Conservation (phyloP, 176 grass and related monocot species). For the Bromus sterilis region DNA sequence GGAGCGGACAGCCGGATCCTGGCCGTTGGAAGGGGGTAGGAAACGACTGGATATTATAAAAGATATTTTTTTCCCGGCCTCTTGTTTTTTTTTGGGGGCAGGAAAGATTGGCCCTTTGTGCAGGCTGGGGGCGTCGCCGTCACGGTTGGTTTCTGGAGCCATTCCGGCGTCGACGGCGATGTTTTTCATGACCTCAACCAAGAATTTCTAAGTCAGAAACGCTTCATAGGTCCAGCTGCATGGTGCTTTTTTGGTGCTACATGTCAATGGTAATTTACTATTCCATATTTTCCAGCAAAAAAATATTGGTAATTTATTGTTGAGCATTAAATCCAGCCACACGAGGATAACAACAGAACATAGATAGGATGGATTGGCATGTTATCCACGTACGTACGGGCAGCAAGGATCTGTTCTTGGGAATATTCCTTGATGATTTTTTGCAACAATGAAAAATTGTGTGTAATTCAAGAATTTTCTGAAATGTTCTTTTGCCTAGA, state of each 20-base stretch:
- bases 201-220: background rate
- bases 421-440: background rate
- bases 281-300: no score
- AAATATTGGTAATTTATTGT: background rate
- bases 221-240: background rate
- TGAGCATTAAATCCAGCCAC: background rate
- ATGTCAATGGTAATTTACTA: background rate
- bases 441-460: background rate
- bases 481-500: background rate
- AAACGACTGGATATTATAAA: slow-evolving; percentile 46
- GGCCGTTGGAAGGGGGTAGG: slow-evolving; percentile 53
- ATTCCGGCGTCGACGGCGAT: background rate
- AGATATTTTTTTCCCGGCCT: background rate
- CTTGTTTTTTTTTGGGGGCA: background rate
- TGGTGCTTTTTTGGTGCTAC: background rate
- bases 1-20: background rate
- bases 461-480: background rate
- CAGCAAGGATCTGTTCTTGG: background rate
- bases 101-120: background rate
- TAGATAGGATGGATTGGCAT: background rate
- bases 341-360: background rate
- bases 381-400: background rate
- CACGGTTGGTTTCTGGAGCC: background rate
- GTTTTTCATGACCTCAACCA: background rate
- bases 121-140: slow-evolving; percentile 1